phyloP scores from a whole-genome alignment of 192 early-diverging fungal species.

The Coemansia umbellata region DNA sequence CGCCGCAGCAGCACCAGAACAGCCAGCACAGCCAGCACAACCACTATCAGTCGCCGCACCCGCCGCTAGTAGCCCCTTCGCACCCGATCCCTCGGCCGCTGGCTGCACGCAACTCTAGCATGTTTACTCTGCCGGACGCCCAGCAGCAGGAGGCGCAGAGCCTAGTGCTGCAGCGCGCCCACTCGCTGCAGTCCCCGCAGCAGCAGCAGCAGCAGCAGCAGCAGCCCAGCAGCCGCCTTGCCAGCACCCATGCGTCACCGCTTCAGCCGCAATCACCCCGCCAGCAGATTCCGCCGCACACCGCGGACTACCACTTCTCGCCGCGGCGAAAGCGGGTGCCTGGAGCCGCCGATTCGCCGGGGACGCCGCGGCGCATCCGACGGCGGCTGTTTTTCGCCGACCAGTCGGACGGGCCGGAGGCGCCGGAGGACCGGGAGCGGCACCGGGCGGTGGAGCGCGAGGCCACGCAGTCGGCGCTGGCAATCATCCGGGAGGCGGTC shows the following conservation, averaged over 20 bases:
- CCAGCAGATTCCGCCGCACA: neutral
- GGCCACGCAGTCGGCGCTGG: constrained; percentile 19
- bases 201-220: neutral
- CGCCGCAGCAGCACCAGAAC: constrained; percentile 5
- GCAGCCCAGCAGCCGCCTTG: neutral
- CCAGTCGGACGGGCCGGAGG: constrained; percentile 9
- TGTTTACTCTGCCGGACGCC: constrained; percentile 16
- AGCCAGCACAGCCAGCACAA: constrained; percentile 2
- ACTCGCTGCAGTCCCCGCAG: constrained; percentile 30
- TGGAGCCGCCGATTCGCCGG: constrained; percentile 1
- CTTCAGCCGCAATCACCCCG: neutral
- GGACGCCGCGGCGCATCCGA: constrained; percentile 35
- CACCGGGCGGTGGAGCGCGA: constrained; percentile 3
- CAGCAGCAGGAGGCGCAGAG: constrained; percentile 31
- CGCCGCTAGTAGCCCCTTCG: neutral
- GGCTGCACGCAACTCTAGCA: constrained; percentile 33
- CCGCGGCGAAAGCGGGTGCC: constrained; percentile 30
- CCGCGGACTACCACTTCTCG: constrained; percentile 21
- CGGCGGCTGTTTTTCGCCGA: constrained; percentile 49
- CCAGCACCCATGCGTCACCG: neutral
- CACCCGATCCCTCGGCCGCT: constrained; percentile 23
- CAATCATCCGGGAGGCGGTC: constrained; percentile 45
- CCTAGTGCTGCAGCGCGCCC: constrained; percentile 35
- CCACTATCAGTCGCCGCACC: constrained; percentile 1
- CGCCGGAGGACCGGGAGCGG: constrained; percentile 19